Evolutionary conservation across 2,329 filamentous ascomycete genomes (phyloP).

Genomic region (Diaporthe longicolla): DNA sequence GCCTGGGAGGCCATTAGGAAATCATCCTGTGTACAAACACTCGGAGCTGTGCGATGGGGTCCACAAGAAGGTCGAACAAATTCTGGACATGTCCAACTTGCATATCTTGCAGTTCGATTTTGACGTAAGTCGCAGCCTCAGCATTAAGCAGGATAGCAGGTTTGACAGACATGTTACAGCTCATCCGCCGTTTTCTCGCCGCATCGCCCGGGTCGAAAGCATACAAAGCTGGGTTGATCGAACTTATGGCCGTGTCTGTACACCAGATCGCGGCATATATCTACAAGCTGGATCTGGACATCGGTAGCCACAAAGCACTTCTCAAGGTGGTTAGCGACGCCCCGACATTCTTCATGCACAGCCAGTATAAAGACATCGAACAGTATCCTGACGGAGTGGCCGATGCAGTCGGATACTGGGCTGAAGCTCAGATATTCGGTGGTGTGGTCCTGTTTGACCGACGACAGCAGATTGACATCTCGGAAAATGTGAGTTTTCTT

Average conservation of each 20-base stretch:
- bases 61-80: neutral
- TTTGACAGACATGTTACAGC: neutral
- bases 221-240: conserved; percentile 7
- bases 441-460: conserved; percentile 46
- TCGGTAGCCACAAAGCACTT: neutral
- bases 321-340: neutral
- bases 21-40: neutral
- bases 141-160: neutral
- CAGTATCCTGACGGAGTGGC: conserved; percentile 50
- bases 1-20: neutral
- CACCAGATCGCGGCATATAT: neutral
- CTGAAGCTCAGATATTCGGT: conserved; percentile 48
- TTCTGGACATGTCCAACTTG: conserved; percentile 6
- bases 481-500: neutral
- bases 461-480: conserved; percentile 2
- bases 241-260: neutral
- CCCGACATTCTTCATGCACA: conserved; percentile 50
- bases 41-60: conserved; percentile 7
- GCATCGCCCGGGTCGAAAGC: neutral
- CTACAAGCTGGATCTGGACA: neutral
- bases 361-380: conserved; percentile 47
- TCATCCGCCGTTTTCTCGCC: conserved; percentile 8
- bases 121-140: conserved; percentile 4
- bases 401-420: conserved; percentile 50
- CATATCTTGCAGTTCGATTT: neutral